Evolutionary conservation across 306 rosid species (phyloP), one percentile per base, ranked within the genome.

Genomic region (Elaeagnus macrophylla): DNA sequence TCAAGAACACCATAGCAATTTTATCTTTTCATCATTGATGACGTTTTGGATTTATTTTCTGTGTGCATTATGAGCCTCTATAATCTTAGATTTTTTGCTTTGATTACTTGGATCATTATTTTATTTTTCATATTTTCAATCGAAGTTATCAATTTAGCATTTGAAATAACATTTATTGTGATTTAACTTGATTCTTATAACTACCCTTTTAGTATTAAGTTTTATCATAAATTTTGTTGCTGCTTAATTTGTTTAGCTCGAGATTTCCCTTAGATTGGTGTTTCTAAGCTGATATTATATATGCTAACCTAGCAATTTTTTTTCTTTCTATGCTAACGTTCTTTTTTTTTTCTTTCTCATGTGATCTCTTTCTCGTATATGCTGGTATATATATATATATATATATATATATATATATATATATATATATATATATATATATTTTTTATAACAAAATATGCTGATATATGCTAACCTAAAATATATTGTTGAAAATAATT

Each of bases 281-380:
- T 56, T 49, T 18, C 56, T 63, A 17, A 60, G 18, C 9, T 58
- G n/a, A n/a, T n/a, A n/a, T n/a, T n/a, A n/a, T n/a, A n/a, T n/a
- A n/a, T n/a, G n/a, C n/a, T n/a, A n/a, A n/a, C n/a, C n/a, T n/a
- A n/a, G n/a, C n/a, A n/a, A n/a, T 15, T 53, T 39, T 61, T 35
- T 36, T 48, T 60, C 48, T 61, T 51, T 18, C 57, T 48, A 36
- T 57, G 54, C 86, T 81, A 59, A 83, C 84, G 25, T 47, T 40
- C 62, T 41, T 53, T 56, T 49, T 66, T 57, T 76, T 48, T 51
- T n/a, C n/a, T n/a, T n/a, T n/a, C n/a, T n/a, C n/a, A n/a, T 65
- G 51, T 75, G 61, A 42, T 75, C 47, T 48, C 18, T 49, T 20
- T n/a, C n/a, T n/a, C n/a, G n/a, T n/a, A n/a, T n/a, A n/a, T n/a